Conservation (phyloP, 1,139 yeast species). For the Candida neerlandica region DNA sequence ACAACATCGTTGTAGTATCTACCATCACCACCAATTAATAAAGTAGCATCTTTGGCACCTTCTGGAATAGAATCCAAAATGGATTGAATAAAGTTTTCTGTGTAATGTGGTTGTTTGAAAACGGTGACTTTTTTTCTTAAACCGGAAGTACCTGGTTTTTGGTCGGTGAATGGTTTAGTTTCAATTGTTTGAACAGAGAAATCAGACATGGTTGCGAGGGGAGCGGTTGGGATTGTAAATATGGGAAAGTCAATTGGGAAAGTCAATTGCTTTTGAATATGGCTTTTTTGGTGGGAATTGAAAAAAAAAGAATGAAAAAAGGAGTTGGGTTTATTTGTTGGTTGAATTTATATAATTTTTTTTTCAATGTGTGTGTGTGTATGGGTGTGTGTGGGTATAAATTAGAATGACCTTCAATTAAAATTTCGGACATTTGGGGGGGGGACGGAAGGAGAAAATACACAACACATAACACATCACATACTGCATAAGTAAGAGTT, state of each 20-base stretch:
- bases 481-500: too few species aligned
- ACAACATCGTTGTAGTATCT: constrained; percentile 85
- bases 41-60: constrained; percentile 70
- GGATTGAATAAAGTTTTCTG: constrained; percentile 93
- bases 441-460: too few species aligned
- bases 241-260: too few species aligned
- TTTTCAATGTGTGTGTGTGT: too few species aligned
- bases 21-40: constrained; percentile 97
- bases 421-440: too few species aligned
- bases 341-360: too few species aligned
- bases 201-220: constrained; percentile 15
- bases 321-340: too few species aligned
- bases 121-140: constrained; percentile 87
- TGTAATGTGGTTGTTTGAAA: constrained; percentile 78
- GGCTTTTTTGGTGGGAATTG: too few species aligned
- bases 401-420: too few species aligned
- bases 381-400: not conserved
- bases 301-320: too few species aligned
- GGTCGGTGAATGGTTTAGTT: constrained; percentile 85
- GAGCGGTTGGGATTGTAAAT: not conserved
- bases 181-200: constrained; percentile 30
- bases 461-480: too few species aligned
- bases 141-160: constrained; percentile 98
- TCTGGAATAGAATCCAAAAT: constrained; percentile 87
- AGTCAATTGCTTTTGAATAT: too few species aligned